These are phyloP conservation scores for Hysterium pulicare DNA, from an alignment of 2,329 filamentous ascomycete species.

Conservation along the genomic window DNA sequence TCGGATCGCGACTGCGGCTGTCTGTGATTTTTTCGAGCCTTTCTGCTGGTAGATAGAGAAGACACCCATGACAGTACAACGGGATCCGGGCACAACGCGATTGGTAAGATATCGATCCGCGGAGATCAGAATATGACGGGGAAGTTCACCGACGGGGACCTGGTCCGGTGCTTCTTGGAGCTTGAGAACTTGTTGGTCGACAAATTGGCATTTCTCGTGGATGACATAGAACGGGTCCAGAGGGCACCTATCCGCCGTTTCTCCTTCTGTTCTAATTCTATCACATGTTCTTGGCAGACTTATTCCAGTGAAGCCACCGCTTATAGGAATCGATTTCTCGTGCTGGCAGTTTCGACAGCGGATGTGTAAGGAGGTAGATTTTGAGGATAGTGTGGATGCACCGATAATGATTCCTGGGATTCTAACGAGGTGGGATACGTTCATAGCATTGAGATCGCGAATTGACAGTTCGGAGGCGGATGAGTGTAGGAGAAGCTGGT, in stretches of 20 bases:
- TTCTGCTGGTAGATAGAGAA: constrained; percentile 98
- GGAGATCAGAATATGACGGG: constrained; percentile 89
- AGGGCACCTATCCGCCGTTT: constrained; percentile 72
- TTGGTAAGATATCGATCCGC: constrained; percentile 97
- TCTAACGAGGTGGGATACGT: constrained; percentile 89
- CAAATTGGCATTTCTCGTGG: constrained; percentile 90
- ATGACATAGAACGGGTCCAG: constrained; percentile 94
- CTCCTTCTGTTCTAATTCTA: constrained; percentile 61
- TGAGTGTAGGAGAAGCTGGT: constrained; percentile 93
- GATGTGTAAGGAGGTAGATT: constrained; percentile 81
- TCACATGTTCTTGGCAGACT: constrained; percentile 78
- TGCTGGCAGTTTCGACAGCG: constrained; percentile 85
- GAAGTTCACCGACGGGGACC: constrained; percentile 93
- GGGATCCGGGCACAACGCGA: constrained; percentile 87
- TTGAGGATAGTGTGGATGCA: constrained; percentile 93
- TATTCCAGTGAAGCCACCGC: constrained; percentile 83
- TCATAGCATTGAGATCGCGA: constrained; percentile 86
- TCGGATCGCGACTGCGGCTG: constrained; percentile 85
- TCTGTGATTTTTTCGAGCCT: constrained; percentile 70
- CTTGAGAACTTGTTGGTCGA: constrained; percentile 97
- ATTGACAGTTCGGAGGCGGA: constrained; percentile 88
- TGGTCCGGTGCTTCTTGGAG: constrained; percentile 96
- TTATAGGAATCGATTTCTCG: constrained; percentile 65
- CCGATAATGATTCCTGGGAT: constrained; percentile 98
- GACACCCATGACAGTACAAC: constrained; percentile 93